phyloP scores from a whole-genome alignment of 2,329 filamentous ascomycete genomes.

The Diaporthe sp. region DNA sequence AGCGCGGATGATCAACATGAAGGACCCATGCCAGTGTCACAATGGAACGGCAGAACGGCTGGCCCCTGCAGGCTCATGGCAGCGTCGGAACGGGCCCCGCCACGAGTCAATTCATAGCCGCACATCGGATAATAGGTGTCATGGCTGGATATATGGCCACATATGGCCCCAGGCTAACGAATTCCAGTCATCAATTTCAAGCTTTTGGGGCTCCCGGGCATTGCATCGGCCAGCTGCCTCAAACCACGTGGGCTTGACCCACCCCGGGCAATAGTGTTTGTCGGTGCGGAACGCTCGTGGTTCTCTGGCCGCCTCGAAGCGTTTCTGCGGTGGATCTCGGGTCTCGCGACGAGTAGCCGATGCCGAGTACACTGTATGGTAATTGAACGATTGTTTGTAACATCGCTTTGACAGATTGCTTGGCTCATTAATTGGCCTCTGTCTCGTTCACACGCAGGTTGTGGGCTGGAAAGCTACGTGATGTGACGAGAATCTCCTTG shows the following conservation, averaged over 20 bases:
- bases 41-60: background rate
- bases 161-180: background rate
- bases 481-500: too few relatives aligned
- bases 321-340: background rate
- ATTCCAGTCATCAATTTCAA: background rate
- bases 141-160: background rate
- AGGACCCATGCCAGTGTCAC: background rate
- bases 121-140: slow-evolving; percentile 3
- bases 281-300: background rate
- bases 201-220: background rate
- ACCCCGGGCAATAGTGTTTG: background rate
- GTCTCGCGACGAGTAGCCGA: background rate
- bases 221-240: background rate
- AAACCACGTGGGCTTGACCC: slow-evolving; percentile 7
- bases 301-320: slow-evolving; percentile 9
- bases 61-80: background rate
- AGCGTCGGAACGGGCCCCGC: slow-evolving; percentile 4
- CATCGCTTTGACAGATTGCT: too few relatives aligned
- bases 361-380: background rate
- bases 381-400: too few relatives aligned
- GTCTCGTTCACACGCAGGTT: too few relatives aligned
- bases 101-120: background rate
- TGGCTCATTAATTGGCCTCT: too few relatives aligned
- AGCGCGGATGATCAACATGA: background rate
- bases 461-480: too few relatives aligned